Evolutionary conservation across 345 rosid genomes (phyloP).

Genomic region (Acer yangbiense): DNA sequence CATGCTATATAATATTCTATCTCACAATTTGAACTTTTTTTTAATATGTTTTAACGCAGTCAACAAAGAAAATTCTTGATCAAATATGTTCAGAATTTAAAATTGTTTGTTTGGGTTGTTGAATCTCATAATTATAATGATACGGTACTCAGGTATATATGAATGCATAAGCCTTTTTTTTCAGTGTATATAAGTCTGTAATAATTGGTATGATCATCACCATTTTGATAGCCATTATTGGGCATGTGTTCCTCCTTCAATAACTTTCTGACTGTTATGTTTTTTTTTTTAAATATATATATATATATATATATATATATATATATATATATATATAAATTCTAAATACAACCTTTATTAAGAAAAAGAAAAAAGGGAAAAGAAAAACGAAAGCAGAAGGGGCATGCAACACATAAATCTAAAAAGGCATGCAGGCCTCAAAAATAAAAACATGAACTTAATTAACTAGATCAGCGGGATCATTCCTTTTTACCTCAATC

Average conservation of each 20-base stretch:
- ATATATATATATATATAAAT: too few relatives aligned
- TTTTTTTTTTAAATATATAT: not conserved
- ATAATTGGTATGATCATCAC: constrained; percentile 37
- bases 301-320: too few relatives aligned
- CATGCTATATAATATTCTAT: not conserved
- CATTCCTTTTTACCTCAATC: too few relatives aligned
- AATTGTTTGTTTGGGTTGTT: not conserved
- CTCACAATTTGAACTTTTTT: not conserved
- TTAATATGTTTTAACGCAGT: not conserved
- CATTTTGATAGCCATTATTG: constrained; percentile 34
- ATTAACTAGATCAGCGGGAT: too few relatives aligned
- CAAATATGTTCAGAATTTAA: not conserved
- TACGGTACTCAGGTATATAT: not conserved
- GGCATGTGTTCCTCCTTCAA: constrained; percentile 24
- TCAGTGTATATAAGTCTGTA: constrained; percentile 9
- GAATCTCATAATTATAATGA: constrained; percentile 12
- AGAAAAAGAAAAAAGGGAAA: too few relatives aligned
- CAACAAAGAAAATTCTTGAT: constrained; percentile 5
- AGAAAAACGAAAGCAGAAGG: too few relatives aligned
- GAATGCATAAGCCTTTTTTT: not conserved
- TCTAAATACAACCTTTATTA: too few relatives aligned
- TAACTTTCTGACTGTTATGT: constrained; percentile 6
- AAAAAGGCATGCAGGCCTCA: too few relatives aligned
- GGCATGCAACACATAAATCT: too few relatives aligned
- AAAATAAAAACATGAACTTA: too few relatives aligned